A percentile compares a stretch with the other conserved stretches of the same genome.
Conservation (phyloP, 2,329 filamentous ascomycete species). For the Epichloe sibirici region DNA sequence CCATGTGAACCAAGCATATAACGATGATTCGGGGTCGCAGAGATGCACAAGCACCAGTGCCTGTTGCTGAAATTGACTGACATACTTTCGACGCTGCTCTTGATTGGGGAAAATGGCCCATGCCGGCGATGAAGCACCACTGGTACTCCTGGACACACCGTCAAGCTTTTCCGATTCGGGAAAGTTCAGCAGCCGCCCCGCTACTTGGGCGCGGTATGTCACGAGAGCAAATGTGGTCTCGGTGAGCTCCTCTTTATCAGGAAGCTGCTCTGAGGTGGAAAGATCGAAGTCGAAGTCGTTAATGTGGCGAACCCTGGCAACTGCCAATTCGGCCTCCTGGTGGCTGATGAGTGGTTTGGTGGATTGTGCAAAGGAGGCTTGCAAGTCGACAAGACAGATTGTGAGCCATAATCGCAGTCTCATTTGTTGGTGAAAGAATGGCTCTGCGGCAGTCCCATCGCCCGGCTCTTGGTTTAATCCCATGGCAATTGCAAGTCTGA, state of each 20-base stretch:
- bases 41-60: constrained; percentile 5
- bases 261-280: not conserved
- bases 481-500: constrained; percentile 5
- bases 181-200: constrained; percentile 4
- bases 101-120: not conserved
- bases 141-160: not conserved
- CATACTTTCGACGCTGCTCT: not conserved
- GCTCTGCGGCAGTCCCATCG: not conserved
- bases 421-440: constrained; percentile 8
- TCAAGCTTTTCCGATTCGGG: not conserved
- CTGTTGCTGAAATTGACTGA: constrained; percentile 5
- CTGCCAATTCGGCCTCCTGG: not conserved
- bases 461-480: constrained; percentile 1
- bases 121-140: not conserved
- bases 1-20: constrained; percentile 9
- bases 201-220: constrained; percentile 3
- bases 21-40: constrained; percentile 7
- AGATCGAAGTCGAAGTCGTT: constrained; percentile 8
- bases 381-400: constrained; percentile 7
- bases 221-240: constrained; percentile 8
- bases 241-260: constrained; percentile 6
- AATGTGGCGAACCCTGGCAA: constrained; percentile 3
- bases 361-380: constrained; percentile 5
- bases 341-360: constrained; percentile 5
- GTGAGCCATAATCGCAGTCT: constrained; percentile 7